These are phyloP conservation scores for Sarocladiaceae sp. DNA, from an alignment of 2,329 filamentous ascomycete genomes.

Conservation along the genomic window DNA sequence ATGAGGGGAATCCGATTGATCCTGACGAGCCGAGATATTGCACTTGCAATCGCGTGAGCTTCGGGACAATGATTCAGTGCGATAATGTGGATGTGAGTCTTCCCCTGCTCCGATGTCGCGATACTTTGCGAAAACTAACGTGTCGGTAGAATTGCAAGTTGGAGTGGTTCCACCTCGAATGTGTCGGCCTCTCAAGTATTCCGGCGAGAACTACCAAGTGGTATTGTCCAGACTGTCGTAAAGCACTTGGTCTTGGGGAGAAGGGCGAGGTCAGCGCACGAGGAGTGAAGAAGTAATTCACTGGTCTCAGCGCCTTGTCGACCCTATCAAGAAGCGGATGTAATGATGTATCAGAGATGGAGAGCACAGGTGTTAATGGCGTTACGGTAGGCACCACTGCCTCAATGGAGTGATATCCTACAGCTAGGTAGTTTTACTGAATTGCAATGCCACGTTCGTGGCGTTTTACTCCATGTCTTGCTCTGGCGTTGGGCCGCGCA, in stretches of 20 bases:
- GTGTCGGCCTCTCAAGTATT: conserved; percentile 64
- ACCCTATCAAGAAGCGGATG: background rate
- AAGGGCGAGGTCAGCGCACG: conserved; percentile 59
- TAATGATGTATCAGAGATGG: background rate
- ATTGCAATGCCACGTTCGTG: no score
- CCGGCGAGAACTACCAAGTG: conserved; percentile 73
- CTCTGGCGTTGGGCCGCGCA: no score
- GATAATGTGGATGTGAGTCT: conserved; percentile 69
- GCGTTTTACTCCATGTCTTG: no score
- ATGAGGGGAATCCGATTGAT: conserved; percentile 67
- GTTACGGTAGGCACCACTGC: background rate
- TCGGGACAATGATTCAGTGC: conserved; percentile 79
- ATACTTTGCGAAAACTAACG: background rate
- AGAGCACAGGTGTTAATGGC: background rate
- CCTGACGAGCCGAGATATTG: conserved; percentile 75
- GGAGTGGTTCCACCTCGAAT: conserved; percentile 83
- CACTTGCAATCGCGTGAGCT: conserved; percentile 74
- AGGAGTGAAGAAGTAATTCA: conserved; percentile 41
- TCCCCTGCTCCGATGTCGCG: background rate
- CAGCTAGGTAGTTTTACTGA: no score
- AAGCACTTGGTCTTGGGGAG: conserved; percentile 57
- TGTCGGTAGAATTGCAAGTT: conserved; percentile 53
- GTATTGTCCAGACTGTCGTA: conserved; percentile 77
- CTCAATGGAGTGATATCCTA: background rate
- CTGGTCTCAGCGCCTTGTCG: background rate